Base-by-base conservation (phyloP, 2,329 filamentous ascomycete genomes). In the Helotiales sp. region DNA sequence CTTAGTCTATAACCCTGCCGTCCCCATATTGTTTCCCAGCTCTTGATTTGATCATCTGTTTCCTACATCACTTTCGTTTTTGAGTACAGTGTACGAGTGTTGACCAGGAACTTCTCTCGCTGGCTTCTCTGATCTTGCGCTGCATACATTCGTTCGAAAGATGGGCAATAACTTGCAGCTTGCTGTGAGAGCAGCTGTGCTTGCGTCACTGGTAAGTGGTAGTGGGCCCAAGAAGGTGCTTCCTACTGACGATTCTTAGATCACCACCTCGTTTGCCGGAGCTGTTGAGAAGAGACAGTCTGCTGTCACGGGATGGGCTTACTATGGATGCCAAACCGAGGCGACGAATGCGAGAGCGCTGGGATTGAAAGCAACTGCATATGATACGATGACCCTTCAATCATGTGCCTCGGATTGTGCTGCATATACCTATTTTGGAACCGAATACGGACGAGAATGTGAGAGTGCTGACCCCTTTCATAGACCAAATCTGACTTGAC, bases 301-400 rank as follows among this genome's bases (percentile, higher is more conserved):
- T 28, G 37, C 66, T 24, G 57, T 59, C 20, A 50, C 66, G 54
- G 58, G 61, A 49, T 68, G 61, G 61, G 43, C 28, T 1, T 75
- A 74, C 65, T 69, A 77, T 20, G 79, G 79, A 26, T 80, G 79
- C 60, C 78, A 78, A 55, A 73, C 73, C 6, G 77, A 78, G 59
- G 73, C 65, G 1, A 71, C 68, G 15, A 65, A 60, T 49, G 72
- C 69, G 1, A 68, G 75, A 22, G 75, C 76, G 11, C 64, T 78
- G 6, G 64, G 59, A 10, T 64, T 61, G 2, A 64, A 66, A n/a
- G 40, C 47, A 32, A 68, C 63, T 6, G 69, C 67, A 34, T 65
- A 62, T 30, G 65, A 66, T 58, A 68, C 65, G 6, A 76, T 78
- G 76, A 76, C 75, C 7, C 66, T 78, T 17, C 68, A 69, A 32